Base-by-base conservation (phyloP, 1,284 basidiomycete species). In the Malassezia caprae region DNA sequence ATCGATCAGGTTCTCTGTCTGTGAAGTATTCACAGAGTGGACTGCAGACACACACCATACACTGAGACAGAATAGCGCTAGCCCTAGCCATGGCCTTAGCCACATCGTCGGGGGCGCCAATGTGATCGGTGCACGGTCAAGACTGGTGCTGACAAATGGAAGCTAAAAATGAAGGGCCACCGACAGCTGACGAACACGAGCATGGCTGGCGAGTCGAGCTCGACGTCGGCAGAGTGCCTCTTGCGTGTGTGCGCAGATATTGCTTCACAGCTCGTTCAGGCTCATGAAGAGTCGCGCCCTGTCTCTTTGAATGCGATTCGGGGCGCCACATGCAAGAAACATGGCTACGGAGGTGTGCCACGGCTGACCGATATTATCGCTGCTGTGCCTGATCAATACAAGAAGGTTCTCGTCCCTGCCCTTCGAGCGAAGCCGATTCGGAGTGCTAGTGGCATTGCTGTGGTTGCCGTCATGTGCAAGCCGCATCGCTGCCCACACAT, bases 381-480 rank as follows among this genome's bases (percentile, higher is more conserved):
- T 61, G 93, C 94, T 26, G 94, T 98, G 50, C 94, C 94, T 3
- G 91, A 96, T 69, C 90, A 94, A 48, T 90, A 93, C 78, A 90
- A 93, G 76, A 90, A 90, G 68, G 83, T 84, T 6, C 77, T 99
- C 26, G 77, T 96, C 44, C 90, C 91, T 1, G 91, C 87, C 72
- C 79, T 99, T 59, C 87, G 84, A 67, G 94, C 94, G 13, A 84
- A 96, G 67, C 94, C 94, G 6, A 89, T 99, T 50, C 80, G 94
- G 64, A 96, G 91, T n/a, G 94, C 94, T 2, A 91, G 88, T 76
- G 94, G 94, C 55, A 93, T 94, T 56, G 94, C 94, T 1, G 94
- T 98, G 15, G 94, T 99, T 5, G 94, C 94, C 4, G 93, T 99
- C 34, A 99, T 99, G 94, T 96, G 91, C 80, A 99, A 98, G 75